Conservation (phyloP, 1,139 yeast species). For the Spathaspora sp. region DNA sequence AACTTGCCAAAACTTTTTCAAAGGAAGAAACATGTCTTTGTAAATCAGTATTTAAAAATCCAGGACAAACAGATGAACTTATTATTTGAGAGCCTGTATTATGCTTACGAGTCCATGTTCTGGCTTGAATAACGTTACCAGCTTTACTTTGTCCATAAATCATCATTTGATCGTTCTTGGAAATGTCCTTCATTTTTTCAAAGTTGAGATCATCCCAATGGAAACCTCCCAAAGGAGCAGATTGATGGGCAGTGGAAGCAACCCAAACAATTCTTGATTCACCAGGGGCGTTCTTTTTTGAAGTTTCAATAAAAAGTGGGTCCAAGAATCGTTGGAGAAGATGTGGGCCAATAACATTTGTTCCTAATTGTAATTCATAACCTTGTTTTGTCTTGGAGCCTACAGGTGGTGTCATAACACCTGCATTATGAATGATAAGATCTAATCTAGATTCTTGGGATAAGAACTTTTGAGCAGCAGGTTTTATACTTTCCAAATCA, state of each 20-base stretch:
- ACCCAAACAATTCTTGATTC: constrained; percentile 47
- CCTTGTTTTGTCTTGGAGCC: constrained; percentile 20
- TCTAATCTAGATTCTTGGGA: constrained; percentile 27
- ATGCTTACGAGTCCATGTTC: constrained; percentile 40
- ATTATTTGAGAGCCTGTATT: constrained; percentile 36
- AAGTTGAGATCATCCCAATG: constrained; percentile 37
- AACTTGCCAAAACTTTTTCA: constrained; percentile 7
- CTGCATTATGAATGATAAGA: constrained; percentile 51
- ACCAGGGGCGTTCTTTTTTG: constrained; percentile 15
- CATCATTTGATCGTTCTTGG: constrained; percentile 1
- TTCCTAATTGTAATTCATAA: constrained; percentile 30
- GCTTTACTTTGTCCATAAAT: constrained; percentile 52
- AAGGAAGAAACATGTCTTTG: constrained; percentile 25
- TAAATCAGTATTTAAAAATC: constrained; percentile 42
- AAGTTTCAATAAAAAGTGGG: constrained; percentile 37
- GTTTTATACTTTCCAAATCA: constrained; percentile 44
- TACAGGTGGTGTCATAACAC: constrained; percentile 46
- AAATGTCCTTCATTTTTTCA: constrained; percentile 9
- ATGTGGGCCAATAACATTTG: constrained; percentile 51
- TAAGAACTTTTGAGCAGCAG: constrained; percentile 35
- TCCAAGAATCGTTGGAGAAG: constrained; percentile 45
- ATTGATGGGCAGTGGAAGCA: constrained; percentile 38
- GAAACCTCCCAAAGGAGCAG: constrained; percentile 40
- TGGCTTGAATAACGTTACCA: constrained; percentile 39
- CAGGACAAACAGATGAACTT: constrained; percentile 45